Base-by-base conservation (phyloP, 108 stramenopile genomes). In the Cyclotella atomus region DNA sequence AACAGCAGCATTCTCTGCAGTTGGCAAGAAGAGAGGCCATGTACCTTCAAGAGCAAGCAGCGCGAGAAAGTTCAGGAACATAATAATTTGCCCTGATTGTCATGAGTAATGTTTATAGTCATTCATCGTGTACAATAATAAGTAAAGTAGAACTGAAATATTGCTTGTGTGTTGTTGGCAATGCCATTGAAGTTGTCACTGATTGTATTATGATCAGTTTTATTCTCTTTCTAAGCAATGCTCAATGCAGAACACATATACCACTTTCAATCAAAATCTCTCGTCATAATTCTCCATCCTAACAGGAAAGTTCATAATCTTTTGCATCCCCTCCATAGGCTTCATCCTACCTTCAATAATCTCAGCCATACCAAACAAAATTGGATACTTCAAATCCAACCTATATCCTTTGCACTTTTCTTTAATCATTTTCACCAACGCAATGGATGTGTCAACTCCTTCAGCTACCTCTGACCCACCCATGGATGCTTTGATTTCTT, bases 331-430 rank as follows among this genome's bases (percentile, higher is more conserved):
- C 70, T 97, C 96, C 41, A 76, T 43, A 23, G 97, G 96, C 21
- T 88, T 95, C 70, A 86, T 79, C 7, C 91, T 88, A 16, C 97
- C 97, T 73, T 95, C 88, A 65, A 98, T 77, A 63, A 98, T 98
- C 17, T 85, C 86, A 12, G 89, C 90, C 49, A 98, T 93, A 32
- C 96, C 97, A 87, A 96, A 97, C 65, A 98, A 80, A 79, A 98
- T 98, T 9, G 98, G 96, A 79, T 91, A 98, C 73, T 98, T 97
- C 46, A 74, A 61, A 81, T 98, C 98, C 68, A 97, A 80, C 52
- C 95, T 82, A 75, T 97, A 97, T 44, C 96, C 93, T 57, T 92
- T 90, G 78, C 91, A 93, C 49, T 82, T 83, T 52, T 68, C 76
- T 71, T 96, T 91, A 73, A 98, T 97, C 68, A 98, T 84, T 36